Base-by-base conservation (phyloP, 805 yeast genomes). In the Myxozyma monticola region DNA sequence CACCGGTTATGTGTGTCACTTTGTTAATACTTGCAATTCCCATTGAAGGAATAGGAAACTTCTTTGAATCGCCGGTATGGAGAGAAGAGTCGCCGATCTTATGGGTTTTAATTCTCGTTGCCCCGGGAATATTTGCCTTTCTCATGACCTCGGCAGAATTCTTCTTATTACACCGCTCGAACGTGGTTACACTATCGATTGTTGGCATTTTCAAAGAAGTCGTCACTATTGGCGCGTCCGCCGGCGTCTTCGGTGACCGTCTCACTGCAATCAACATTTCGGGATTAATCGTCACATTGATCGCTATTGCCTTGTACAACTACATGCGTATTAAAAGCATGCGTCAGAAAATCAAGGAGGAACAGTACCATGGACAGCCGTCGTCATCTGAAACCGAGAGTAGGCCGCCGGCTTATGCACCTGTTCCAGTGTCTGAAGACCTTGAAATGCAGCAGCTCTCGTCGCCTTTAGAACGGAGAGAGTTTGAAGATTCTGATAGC, bases 121-220 rank as follows among this genome's bases (percentile, higher is more conserved):
- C 88, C 17, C 99, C 99, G 0, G 98, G 98, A 0, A 54, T 86
- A 2, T 69, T 87, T 34, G 98, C 96, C 1, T 90, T 90, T 63
- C 77, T 85, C 65, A 85, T 93, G 91, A 91, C 96, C 0, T 69
- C 88, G n/a, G 54, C 61, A 10, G 59, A 53, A 29, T 55, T 52
- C 1, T 80, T 87, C 49, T 79, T 93, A 6, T 75, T 93, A 45
- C 84, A 85, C 48, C 79, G 83, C 37, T 86, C 96, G 0, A 85
- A 88, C 48, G 88, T 93, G 12, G 74, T 90, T 38, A 90, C 99
- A 0, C 70, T 93, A 26, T 83, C 95, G 4, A 80, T 93, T 37
- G 95, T 95, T 0, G 99, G 99, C 1, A 86, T 93, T 15, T 86
- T 91, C 66, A 93, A 93, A 65, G 99, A 93, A 66, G 73, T 93